Evolutionary conservation across 441 rosid species (phyloP).

Genomic region (Theobroma grandiflorum): DNA sequence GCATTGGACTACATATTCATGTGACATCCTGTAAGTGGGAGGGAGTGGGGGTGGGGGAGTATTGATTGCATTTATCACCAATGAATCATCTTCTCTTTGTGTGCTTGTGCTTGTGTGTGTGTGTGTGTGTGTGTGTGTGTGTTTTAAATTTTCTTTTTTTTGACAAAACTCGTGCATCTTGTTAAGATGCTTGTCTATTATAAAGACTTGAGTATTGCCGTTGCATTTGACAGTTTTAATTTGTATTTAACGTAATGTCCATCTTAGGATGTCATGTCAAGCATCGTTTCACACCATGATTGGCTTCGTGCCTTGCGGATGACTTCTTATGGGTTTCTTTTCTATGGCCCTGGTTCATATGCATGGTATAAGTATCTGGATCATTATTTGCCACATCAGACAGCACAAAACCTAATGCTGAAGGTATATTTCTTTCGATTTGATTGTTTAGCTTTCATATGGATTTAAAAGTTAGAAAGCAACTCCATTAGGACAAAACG

Average conservation of each 20-base stretch:
- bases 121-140: too few species aligned
- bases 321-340: slow-evolving; percentile 87
- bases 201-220: slow-evolving; percentile 9
- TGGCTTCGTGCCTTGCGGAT: slow-evolving; percentile 88
- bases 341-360: slow-evolving; percentile 92
- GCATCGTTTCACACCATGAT: slow-evolving; percentile 65
- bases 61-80: neutral
- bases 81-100: neutral
- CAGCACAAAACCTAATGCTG: slow-evolving; percentile 62
- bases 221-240: slow-evolving; percentile 19
- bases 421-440: slow-evolving; percentile 55
- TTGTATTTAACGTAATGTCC: slow-evolving; percentile 34
- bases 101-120: too few species aligned
- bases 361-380: slow-evolving; percentile 88
- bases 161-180: neutral
- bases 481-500: slow-evolving; percentile 3
- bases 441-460: slow-evolving; percentile 5
- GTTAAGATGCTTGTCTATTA: neutral
- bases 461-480: slow-evolving; percentile 11
- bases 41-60: neutral
- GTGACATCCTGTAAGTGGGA: neutral
- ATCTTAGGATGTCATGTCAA: slow-evolving; percentile 50
- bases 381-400: slow-evolving; percentile 66
- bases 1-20: neutral
- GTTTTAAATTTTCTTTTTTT: neutral